Evolutionary conservation across 192 early-diverging fungal genomes (phyloP), one percentile per base, ranked within the genome.

Genomic region (Coemansia sp.): DNA sequence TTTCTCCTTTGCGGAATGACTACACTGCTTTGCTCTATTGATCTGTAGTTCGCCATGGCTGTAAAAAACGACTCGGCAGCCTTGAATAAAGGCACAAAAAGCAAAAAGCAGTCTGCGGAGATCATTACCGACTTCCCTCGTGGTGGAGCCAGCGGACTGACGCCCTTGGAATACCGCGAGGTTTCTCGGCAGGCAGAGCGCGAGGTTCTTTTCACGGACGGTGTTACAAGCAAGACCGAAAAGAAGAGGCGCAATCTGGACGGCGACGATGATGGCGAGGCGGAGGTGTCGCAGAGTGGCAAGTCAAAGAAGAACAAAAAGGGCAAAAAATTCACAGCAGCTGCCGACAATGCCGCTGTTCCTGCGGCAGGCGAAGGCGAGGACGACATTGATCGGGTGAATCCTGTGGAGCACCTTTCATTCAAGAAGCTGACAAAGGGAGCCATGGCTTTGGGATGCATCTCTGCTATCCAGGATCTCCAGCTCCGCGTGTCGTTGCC

Each of bases 81-180:
- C 4, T 30, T 8, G 46, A n/a, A 36, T 24, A 59, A 44, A 57
- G 27, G 46, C 9, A 33, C 46, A 20, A 58, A 67, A 36, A 58
- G 45, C 46, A 45, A 41, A 5, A 65, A 63, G 17, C 60, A 54
- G 38, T 43, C 57, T 10, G 60, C 66, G 18, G 68, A 76, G 17
- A 80, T 81, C 3, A 32, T 42, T 27, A 32, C 37, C 22, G 84
- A 90, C 50, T 95, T 95, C 58, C 91, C 91, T 38, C 84, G 92
- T 52, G 92, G 92, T 37, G 92, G 92, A 28, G 81, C 83, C 2
- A 81, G 80, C 25, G 83, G 78, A 7, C 71, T 92, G 57, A 90
- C 92, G 14, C 85, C 92, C 35, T 79, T 93, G 13, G 92, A 94
- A 62, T 80, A 81, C 65, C 80, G 87, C 28, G 91, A 92, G 57